Evolutionary conservation across 495 filamentous ascomycete species (phyloP).

Genomic region (Penicillium malachiteum): DNA sequence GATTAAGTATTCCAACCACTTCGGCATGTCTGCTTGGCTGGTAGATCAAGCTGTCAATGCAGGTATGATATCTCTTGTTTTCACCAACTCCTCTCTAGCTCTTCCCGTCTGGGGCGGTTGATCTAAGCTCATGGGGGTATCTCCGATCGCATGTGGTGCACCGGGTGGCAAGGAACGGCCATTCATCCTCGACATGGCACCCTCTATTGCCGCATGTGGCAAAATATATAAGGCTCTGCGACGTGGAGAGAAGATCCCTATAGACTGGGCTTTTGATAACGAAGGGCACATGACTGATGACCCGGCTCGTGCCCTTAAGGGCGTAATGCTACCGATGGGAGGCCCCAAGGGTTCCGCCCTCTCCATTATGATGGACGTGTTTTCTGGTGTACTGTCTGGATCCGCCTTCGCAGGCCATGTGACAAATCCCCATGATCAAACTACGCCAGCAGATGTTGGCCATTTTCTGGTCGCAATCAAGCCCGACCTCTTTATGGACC

Average conservation of each 20-base stretch:
- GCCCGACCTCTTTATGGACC: constrained; percentile 28
- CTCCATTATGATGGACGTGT: constrained; percentile 36
- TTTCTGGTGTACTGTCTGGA: constrained; percentile 27
- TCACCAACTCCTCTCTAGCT: constrained; percentile 26
- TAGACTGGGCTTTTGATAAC: constrained; percentile 29
- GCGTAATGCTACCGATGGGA: constrained; percentile 30
- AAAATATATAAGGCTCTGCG: constrained; percentile 30
- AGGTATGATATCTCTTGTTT: constrained; percentile 23
- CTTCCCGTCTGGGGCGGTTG: constrained; percentile 30
- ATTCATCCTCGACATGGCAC: constrained; percentile 21
- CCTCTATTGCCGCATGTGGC: constrained; percentile 18
- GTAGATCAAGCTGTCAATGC: constrained; percentile 21
- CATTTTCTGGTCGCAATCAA: constrained; percentile 32
- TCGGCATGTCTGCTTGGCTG: constrained; percentile 30
- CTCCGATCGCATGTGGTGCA: constrained; percentile 24
- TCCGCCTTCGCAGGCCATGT: constrained; percentile 32
- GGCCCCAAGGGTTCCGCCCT: constrained; percentile 32
- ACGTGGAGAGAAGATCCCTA: constrained; percentile 28
- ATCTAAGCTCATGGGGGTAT: constrained; percentile 24
- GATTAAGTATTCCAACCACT: constrained; percentile 29
- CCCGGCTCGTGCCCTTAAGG: constrained; percentile 22
- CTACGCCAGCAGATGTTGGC: constrained; percentile 24
- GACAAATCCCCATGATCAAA: constrained; percentile 24
- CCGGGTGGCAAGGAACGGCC: constrained; percentile 6
- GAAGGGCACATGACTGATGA: constrained; percentile 27